Conservation (phyloP, 2,329 filamentous ascomycete genomes). For the Aspergillus ustus region DNA sequence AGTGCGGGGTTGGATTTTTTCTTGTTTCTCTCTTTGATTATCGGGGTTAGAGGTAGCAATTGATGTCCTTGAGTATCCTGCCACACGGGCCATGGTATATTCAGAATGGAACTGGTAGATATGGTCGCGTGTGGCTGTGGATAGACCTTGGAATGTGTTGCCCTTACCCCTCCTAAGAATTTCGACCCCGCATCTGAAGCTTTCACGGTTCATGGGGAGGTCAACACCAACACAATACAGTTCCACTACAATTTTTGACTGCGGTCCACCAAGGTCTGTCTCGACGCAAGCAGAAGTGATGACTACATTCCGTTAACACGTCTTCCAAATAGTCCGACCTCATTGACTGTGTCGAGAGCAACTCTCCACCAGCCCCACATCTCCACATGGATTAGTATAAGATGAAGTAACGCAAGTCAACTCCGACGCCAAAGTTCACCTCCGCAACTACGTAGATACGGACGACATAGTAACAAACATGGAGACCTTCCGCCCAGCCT, state of each 20-base stretch:
- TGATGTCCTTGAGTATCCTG: not conserved
- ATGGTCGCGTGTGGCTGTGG: not conserved
- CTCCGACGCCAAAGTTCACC: not conserved
- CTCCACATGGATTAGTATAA: conserved; percentile 6
- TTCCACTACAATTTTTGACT: not conserved
- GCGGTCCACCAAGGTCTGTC: not conserved
- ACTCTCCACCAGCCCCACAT: conserved; percentile 19
- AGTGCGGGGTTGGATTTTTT: not conserved
- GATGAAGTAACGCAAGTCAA: not conserved
- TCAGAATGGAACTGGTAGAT: not conserved
- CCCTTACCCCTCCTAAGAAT: not conserved
- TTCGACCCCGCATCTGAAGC: not conserved
- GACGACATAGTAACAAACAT: conserved; percentile 16
- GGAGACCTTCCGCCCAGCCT: conserved; percentile 45
- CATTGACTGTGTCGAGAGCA: not conserved
- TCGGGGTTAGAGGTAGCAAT: not conserved
- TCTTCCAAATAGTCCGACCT: not conserved
- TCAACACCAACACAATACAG: not conserved
- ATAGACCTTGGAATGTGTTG: not conserved
- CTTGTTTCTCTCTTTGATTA: not conserved
- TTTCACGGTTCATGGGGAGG: no score
- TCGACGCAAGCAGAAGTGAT: not conserved
- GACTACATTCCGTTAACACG: not conserved
- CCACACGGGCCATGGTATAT: not conserved
- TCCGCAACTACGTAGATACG: not conserved